Evolutionary conservation across 2,329 filamentous ascomycete species (phyloP).

Genomic region (Cladobotryum mycophilum): DNA sequence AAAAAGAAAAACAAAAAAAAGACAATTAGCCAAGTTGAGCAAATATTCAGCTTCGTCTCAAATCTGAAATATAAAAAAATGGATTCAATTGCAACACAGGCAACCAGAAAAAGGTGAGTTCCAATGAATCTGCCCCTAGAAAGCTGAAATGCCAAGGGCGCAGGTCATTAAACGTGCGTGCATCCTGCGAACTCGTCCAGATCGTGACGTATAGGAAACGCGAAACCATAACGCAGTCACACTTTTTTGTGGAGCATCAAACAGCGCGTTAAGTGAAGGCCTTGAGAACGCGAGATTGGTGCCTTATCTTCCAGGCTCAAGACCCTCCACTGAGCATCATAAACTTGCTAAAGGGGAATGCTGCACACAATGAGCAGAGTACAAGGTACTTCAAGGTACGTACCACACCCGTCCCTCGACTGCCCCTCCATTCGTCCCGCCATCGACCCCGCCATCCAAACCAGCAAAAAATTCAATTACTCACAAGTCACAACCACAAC

Average conservation of each 20-base stretch:
- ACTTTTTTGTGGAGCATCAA: conserved; percentile 9
- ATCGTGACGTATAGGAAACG: conserved; percentile 24
- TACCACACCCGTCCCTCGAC: conserved; percentile 1
- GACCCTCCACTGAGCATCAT: too few relatives aligned
- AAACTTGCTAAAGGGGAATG: too few relatives aligned
- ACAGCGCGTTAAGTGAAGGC: conserved; percentile 14
- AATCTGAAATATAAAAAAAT: neutral
- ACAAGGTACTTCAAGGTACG: neutral
- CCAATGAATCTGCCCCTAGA: too few relatives aligned
- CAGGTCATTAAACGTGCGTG: neutral
- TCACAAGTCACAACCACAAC: neutral
- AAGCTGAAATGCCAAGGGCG: neutral
- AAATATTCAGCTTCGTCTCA: neutral
- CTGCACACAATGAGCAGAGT: neutral
- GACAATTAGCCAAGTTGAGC: neutral
- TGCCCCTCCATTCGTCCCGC: conserved; percentile 10
- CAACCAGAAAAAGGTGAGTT: too few relatives aligned
- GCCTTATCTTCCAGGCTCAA: neutral
- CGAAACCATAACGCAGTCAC: conserved; percentile 31
- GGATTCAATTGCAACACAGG: too few relatives aligned
- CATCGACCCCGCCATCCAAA: conserved; percentile 11
- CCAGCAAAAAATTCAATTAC: neutral
- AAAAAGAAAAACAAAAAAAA: neutral
- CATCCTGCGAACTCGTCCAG: conserved; percentile 11
- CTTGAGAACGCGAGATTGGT: neutral